These are phyloP conservation scores for Biscutella laevigata DNA, from an alignment of 441 rosid species.

Conservation along the genomic window DNA sequence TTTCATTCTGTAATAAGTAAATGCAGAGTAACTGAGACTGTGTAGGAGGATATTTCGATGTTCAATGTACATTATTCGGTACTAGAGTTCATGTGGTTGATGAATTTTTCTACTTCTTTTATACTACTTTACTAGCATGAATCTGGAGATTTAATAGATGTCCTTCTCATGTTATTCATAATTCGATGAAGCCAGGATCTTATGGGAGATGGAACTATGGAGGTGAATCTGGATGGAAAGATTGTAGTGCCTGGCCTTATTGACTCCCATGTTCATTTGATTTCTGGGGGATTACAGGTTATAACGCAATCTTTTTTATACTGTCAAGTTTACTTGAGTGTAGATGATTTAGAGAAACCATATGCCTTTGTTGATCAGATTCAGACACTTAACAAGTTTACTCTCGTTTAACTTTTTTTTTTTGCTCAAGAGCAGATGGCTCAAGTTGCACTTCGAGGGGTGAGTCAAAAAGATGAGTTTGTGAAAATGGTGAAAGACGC, in stretches of 20 bases:
- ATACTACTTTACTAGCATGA: neutral
- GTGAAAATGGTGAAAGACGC: constrained; percentile 66
- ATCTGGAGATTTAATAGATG: constrained; percentile 4
- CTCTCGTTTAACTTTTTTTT: neutral
- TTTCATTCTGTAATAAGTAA: too few relatives aligned
- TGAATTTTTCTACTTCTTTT: neutral
- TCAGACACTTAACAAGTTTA: neutral
- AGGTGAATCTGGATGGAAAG: constrained; percentile 64
- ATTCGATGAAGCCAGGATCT: constrained; percentile 36
- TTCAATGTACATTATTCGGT: neutral
- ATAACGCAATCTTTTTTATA: neutral
- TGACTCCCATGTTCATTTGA: constrained; percentile 83
- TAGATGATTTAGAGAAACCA: too few relatives aligned
- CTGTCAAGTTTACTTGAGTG: neutral
- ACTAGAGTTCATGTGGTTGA: neutral
- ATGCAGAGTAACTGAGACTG: too few relatives aligned
- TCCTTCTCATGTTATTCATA: neutral
- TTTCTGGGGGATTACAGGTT: constrained; percentile 75
- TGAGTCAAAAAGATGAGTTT: constrained; percentile 53
- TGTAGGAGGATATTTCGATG: too few relatives aligned
- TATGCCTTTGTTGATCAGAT: neutral
- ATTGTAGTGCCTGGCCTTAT: constrained; percentile 80
- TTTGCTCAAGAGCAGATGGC: constrained; percentile 40
- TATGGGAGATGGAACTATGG: constrained; percentile 43
- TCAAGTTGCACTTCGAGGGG: constrained; percentile 51